Evolutionary conservation across 352 stramenopile genomes (phyloP).

Genomic region (Globisporangium polare): DNA sequence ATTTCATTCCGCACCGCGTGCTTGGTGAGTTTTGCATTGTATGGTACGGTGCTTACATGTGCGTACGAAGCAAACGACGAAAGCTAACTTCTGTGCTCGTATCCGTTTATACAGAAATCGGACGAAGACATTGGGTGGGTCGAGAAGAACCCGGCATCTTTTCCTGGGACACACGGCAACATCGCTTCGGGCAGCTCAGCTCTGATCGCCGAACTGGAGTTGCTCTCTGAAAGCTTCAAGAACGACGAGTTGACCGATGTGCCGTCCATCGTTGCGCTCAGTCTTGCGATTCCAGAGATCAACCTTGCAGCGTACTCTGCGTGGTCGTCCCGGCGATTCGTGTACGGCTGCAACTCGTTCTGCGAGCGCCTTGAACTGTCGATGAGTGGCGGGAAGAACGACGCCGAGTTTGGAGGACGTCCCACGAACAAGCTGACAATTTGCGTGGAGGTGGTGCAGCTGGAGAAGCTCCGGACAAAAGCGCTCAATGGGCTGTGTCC

Average conservation of each 20-base stretch:
- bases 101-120: conserved; percentile 44
- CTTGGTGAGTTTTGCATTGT: conserved; percentile 32
- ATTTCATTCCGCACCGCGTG: conserved; percentile 71
- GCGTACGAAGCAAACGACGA: conserved; percentile 10
- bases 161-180: conserved; percentile 50
- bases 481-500: conserved; percentile 48
- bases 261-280: conserved; percentile 66
- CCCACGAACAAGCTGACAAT: conserved; percentile 55
- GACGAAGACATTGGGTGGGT: conserved; percentile 61
- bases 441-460: conserved; percentile 49
- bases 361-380: conserved; percentile 69
- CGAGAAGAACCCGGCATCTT: conserved; percentile 58
- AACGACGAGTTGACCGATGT: conserved; percentile 33
- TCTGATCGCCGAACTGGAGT: conserved; percentile 65
- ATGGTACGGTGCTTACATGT: not conserved
- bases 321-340: conserved; percentile 54
- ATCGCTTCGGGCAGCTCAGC: conserved; percentile 54
- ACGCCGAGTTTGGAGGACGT: conserved; percentile 14
- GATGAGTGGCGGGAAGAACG: conserved; percentile 31
- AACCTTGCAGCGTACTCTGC: conserved; percentile 45
- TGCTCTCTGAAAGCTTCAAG: conserved; percentile 44
- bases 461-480: conserved; percentile 43
- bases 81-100: conserved; percentile 9
- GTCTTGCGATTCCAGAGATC: conserved; percentile 64
- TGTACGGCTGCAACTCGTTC: conserved; percentile 63